phyloP scores from a whole-genome alignment of 805 yeast species.

The Saturnispora hagleri region DNA sequence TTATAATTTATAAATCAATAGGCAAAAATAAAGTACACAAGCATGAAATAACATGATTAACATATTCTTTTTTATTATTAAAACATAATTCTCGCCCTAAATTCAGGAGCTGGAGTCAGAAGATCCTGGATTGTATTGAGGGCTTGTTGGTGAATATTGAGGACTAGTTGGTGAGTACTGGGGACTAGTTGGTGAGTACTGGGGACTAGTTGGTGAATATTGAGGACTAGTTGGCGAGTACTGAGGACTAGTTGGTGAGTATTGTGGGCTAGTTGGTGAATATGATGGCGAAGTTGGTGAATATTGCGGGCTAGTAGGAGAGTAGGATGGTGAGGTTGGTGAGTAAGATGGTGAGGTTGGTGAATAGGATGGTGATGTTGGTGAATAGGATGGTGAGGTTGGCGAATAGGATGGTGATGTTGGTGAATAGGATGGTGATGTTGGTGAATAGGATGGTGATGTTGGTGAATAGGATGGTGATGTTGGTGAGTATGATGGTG shows the following conservation, averaged over 20 bases:
- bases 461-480: conserved; percentile 58
- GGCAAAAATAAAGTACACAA: conserved; percentile 9
- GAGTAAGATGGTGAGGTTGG: conserved; percentile 78
- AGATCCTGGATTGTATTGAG: conserved; percentile 59
- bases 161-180: conserved; percentile 69
- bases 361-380: conserved; percentile 60
- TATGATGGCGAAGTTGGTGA: conserved; percentile 50
- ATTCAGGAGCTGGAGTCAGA: conserved; percentile 38
- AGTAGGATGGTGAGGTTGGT: conserved; percentile 63
- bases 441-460: conserved; percentile 54
- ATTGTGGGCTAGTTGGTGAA: conserved; percentile 53
- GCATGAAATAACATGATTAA: background rate
- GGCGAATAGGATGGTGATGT: conserved; percentile 67
- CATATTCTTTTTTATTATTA: background rate
- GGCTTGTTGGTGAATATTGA: conserved; percentile 63
- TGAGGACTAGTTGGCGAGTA: conserved; percentile 57
- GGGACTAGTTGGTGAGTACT: conserved; percentile 66
- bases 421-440: conserved; percentile 52
- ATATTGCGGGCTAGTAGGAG: conserved; percentile 73
- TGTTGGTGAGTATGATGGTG: conserved; percentile 54
- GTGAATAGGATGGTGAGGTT: conserved; percentile 72
- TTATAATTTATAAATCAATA: conserved; percentile 6
- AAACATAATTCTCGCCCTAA: background rate
- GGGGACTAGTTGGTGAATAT: conserved; percentile 70
- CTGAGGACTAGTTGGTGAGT: conserved; percentile 44